Conservation (phyloP, 768 basidiomycete species). For the Tremella fuciformis region DNA sequence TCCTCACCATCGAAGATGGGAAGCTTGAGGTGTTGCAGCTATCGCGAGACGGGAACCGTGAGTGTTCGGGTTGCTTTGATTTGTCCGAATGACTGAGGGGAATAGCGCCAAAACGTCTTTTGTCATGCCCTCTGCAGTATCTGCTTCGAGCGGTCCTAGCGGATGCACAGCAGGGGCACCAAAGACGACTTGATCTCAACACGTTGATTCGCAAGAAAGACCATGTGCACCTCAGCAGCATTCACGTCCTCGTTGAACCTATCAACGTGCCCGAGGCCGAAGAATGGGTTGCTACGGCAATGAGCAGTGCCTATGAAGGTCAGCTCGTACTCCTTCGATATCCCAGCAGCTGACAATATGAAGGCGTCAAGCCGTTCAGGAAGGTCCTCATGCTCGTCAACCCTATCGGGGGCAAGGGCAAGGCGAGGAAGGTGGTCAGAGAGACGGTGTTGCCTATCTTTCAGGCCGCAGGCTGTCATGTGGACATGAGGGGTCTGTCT, state of each 20-base stretch:
- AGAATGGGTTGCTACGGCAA: constrained; percentile 33
- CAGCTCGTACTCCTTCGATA: constrained; percentile 3
- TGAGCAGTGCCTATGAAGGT: constrained; percentile 33
- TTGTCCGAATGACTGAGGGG: not conserved
- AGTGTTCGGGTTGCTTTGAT: not conserved
- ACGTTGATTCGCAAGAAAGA: constrained; percentile 22
- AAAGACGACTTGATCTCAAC: constrained; percentile 31
- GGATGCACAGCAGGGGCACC: constrained; percentile 7
- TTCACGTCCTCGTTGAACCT: constrained; percentile 44
- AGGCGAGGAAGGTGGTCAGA: constrained; percentile 38
- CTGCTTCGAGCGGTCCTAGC: constrained; percentile 27
- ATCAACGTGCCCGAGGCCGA: constrained; percentile 35
- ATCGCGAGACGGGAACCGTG: constrained; percentile 42
- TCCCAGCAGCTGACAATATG: not conserved
- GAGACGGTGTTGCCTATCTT: constrained; percentile 46
- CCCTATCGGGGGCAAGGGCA: constrained; percentile 52
- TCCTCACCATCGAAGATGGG: constrained; percentile 44
- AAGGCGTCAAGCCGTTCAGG: constrained; percentile 36
- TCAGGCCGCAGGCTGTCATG: constrained; percentile 44
- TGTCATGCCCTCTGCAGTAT: constrained; percentile 29
- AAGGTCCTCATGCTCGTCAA: constrained; percentile 47
- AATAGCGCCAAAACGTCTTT: constrained; percentile 40
- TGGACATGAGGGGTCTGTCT: constrained; percentile 44
- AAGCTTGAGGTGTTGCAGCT: constrained; percentile 41
- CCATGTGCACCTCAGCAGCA: constrained; percentile 22